A percentile compares a stretch with the other conserved stretches of the same genome.
Conservation (phyloP, 1,139 yeast species). For the Protomyces lactucae-debilis region DNA sequence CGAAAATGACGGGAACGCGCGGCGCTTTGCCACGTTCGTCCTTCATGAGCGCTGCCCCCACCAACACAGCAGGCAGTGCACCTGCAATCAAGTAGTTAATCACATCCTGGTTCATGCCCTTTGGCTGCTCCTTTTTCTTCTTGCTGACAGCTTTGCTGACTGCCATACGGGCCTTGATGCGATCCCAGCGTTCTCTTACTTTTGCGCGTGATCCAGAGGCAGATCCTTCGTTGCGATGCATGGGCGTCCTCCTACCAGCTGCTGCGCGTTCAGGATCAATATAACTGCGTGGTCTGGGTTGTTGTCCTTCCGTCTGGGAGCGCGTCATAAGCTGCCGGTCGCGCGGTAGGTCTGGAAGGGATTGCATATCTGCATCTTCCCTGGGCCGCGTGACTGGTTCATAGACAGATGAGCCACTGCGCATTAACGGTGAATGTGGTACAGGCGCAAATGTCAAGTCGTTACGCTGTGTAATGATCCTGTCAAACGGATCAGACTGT, state of each 20-base stretch:
- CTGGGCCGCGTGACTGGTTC: neutral
- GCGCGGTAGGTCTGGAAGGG: neutral
- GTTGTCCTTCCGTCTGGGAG: neutral
- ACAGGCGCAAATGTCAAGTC: neutral
- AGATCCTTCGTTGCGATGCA: neutral
- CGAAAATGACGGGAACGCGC: constrained; percentile 75
- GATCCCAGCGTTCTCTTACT: constrained; percentile 17
- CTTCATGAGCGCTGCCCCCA: constrained; percentile 14
- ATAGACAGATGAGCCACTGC: neutral
- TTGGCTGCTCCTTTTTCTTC: constrained; percentile 1
- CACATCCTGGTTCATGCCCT: constrained; percentile 17
- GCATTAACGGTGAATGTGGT: neutral
- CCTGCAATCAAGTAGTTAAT: constrained; percentile 15
- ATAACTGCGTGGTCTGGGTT: neutral
- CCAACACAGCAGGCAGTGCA: constrained; percentile 8
- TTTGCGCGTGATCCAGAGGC: neutral
- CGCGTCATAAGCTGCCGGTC: neutral
- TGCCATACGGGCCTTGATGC: constrained; percentile 10
- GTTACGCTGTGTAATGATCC: neutral
- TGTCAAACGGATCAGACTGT: constrained; percentile 14
- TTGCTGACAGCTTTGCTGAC: neutral
- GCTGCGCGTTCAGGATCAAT: neutral
- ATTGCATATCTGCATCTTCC: neutral
- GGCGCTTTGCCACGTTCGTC: constrained; percentile 37
- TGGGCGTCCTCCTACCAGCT: neutral